These are phyloP conservation scores for Calocybe cyanea DNA, from an alignment of 768 basidiomycete species.

Conservation along the genomic window DNA sequence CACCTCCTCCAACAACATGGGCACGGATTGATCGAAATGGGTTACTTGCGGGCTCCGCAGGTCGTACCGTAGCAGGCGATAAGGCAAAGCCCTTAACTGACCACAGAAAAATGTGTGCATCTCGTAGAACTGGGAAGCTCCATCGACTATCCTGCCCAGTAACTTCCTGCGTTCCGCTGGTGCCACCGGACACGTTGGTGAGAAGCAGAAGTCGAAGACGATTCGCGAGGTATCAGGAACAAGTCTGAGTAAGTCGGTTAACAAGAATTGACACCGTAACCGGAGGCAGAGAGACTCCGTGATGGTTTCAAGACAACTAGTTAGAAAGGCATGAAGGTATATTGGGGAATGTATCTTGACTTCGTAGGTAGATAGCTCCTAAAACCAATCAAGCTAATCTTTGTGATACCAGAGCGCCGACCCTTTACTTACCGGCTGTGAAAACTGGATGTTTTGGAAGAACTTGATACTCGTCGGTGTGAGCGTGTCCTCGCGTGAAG, in stretches of 20 bases:
- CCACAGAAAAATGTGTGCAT: conserved; percentile 27
- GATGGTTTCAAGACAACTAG: conserved; percentile 41
- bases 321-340: conserved; percentile 44
- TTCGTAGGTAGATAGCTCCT: conserved; percentile 27
- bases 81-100: conserved; percentile 28
- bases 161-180: conserved; percentile 31
- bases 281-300: conserved; percentile 37
- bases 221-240: conserved; percentile 34
- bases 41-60: conserved; percentile 38
- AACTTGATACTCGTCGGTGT: conserved; percentile 34
- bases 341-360: conserved; percentile 26
- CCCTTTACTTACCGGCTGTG: conserved; percentile 20
- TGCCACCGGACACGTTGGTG: conserved; percentile 31
- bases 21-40: conserved; percentile 34
- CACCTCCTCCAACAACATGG: conserved; percentile 18
- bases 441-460: conserved; percentile 34
- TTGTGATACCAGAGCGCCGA: background rate
- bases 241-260: conserved; percentile 43
- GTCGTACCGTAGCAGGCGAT: conserved; percentile 39
- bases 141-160: conserved; percentile 36
- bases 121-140: conserved; percentile 24
- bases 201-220: conserved; percentile 41
- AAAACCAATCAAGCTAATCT: background rate
- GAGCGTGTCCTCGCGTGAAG: conserved; percentile 29
- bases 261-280: conserved; percentile 44